Percentiles rank a stretch among this genome's conserved stretches.
phyloP scores from a whole-genome alignment of 2,329 filamentous ascomycete genomes.

The Nemania diffusa region DNA sequence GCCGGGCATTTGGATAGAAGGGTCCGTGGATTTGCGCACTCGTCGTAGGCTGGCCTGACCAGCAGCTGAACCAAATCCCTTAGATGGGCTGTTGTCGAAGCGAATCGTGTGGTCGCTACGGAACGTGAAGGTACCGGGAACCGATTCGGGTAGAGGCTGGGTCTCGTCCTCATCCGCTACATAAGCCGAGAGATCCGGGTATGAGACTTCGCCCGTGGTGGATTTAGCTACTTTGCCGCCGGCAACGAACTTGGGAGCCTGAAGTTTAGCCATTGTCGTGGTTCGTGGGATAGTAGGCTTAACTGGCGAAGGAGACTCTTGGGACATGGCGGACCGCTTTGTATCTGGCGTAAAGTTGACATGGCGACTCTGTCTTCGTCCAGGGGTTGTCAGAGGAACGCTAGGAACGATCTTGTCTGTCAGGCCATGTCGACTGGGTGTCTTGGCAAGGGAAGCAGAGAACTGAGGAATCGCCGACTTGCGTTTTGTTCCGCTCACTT shows the following conservation, averaged over 20 bases:
- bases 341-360: constrained; percentile 83
- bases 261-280: constrained; percentile 51
- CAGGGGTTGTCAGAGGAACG: constrained; percentile 71
- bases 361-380: constrained; percentile 73
- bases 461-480: constrained; percentile 62
- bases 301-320: constrained; percentile 67
- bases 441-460: constrained; percentile 55
- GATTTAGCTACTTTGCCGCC: constrained; percentile 48
- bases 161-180: constrained; percentile 41
- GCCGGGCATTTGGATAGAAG: constrained; percentile 62
- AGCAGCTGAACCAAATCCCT: constrained; percentile 65
- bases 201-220: constrained; percentile 54
- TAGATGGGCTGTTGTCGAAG: constrained; percentile 60
- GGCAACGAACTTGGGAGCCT: constrained; percentile 49
- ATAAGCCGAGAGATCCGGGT: constrained; percentile 63
- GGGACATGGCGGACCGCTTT: constrained; percentile 58
- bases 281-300: constrained; percentile 61
- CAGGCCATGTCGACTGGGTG: constrained; percentile 55
- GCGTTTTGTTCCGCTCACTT: constrained; percentile 53
- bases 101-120: constrained; percentile 72
- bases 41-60: constrained; percentile 71
- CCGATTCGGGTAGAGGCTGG: constrained; percentile 51
- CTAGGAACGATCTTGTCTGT: constrained; percentile 64
- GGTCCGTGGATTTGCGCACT: constrained; percentile 63
- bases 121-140: constrained; percentile 71